These are phyloP conservation scores for Chloranthus sessilifolius DNA, from an alignment of 164 flowering plant genomes.

Conservation along the genomic window DNA sequence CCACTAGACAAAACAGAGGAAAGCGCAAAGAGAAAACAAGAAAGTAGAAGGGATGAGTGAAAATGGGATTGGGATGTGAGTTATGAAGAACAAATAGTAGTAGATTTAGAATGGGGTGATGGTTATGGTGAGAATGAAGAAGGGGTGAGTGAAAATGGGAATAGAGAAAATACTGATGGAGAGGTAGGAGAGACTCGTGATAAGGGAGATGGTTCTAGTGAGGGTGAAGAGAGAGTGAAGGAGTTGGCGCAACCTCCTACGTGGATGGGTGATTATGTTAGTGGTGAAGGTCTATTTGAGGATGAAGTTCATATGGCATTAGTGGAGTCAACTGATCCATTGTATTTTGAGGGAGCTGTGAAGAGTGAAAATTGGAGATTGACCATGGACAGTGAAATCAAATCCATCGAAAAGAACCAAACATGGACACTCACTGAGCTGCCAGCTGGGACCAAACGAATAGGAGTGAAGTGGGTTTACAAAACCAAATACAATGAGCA, in stretches of 20 bases:
- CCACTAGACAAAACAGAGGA: too few species aligned
- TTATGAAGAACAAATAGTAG: slow-evolving; percentile 2
- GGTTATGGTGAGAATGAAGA: slow-evolving; percentile 7
- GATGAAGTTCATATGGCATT: slow-evolving; percentile 10
- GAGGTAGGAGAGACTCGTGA: slow-evolving; percentile 9
- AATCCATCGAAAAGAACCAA: slow-evolving; percentile 4
- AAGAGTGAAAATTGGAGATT: slow-evolving; percentile 11
- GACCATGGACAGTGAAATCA: slow-evolving; percentile 16
- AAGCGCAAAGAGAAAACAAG: too few species aligned
- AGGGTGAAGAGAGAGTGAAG: slow-evolving; percentile 10
- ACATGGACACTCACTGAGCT: slow-evolving; percentile 10
- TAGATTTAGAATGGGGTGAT: slow-evolving; percentile 6
- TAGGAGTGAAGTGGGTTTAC: slow-evolving; percentile 7
- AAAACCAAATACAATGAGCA: slow-evolving; percentile 16
- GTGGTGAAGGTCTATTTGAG: slow-evolving; percentile 6
- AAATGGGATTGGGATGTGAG: slow-evolving; percentile 10
- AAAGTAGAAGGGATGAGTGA: too few species aligned
- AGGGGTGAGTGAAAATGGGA: slow-evolving; percentile 13
- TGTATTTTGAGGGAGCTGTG: slow-evolving; percentile 8
- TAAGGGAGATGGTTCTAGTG: slow-evolving; percentile 6
- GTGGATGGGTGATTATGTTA: too few species aligned
- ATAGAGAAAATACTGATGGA: slow-evolving; percentile 3
- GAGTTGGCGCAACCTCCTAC: slow-evolving; percentile 7
- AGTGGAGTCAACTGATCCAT: too few species aligned
- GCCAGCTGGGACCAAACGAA: slow-evolving; percentile 1